Conservation (phyloP, 2,329 filamentous ascomycete genomes). For the Lachnellula suecica region DNA sequence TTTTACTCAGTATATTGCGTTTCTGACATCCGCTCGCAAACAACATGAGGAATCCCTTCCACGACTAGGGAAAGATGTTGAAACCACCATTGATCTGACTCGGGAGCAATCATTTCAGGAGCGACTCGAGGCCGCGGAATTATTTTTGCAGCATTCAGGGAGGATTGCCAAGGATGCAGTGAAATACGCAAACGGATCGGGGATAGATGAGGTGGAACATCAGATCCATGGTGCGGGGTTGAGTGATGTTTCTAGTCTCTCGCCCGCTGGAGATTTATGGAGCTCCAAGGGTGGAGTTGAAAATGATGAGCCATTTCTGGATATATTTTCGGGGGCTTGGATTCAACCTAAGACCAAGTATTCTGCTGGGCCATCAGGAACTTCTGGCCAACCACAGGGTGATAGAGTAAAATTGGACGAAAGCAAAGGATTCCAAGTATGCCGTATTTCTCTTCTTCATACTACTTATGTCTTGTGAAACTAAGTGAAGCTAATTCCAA, state of each 20-base stretch:
- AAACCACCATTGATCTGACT: conserved; percentile 11
- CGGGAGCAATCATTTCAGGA: conserved; percentile 2
- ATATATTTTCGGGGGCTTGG: conserved; percentile 16
- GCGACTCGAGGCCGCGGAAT: conserved; percentile 9
- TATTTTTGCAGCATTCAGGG: conserved; percentile 13
- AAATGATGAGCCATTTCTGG: conserved; percentile 7
- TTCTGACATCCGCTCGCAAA: conserved; percentile 9
- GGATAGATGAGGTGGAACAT: conserved; percentile 3
- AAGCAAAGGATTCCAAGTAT: too few relatives aligned
- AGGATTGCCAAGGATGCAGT: conserved; percentile 13
- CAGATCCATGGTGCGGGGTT: background rate
- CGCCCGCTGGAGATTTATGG: conserved; percentile 2
- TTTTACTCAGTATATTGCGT: conserved; percentile 12
- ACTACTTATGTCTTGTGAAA: too few relatives aligned
- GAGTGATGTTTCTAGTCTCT: background rate
- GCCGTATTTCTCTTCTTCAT: too few relatives aligned
- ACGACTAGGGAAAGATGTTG: conserved; percentile 15
- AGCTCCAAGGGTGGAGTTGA: conserved; percentile 3
- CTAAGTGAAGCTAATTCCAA: too few relatives aligned
- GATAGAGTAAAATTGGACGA: too few relatives aligned
- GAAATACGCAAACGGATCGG: conserved; percentile 10
- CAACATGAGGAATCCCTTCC: conserved; percentile 7
- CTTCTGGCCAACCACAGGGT: background rate
- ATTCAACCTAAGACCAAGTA: conserved; percentile 9
- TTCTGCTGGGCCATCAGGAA: conserved; percentile 10